Conservation (phyloP, 495 filamentous ascomycete genomes). For the Penicillium bialowiezense region DNA sequence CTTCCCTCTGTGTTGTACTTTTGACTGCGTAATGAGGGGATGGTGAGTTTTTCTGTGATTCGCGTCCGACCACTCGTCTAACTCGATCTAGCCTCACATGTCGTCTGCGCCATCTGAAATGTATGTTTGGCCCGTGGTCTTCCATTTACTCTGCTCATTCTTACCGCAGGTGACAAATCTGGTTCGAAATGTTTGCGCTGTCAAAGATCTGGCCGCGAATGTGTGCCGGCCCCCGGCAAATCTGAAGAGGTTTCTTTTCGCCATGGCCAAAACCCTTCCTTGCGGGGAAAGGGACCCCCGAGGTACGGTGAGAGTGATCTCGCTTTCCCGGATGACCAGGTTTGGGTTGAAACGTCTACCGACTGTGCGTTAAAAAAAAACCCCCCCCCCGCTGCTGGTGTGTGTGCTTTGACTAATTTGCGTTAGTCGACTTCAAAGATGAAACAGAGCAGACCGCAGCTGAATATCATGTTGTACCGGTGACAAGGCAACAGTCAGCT, state of each 20-base stretch:
- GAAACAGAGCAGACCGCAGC: slow-evolving; percentile 42
- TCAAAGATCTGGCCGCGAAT: slow-evolving; percentile 42
- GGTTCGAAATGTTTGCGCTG: slow-evolving; percentile 41
- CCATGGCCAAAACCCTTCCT: slow-evolving; percentile 43
- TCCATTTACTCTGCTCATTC: not conserved
- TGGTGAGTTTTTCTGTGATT: slow-evolving; percentile 29
- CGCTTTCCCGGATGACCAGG: slow-evolving; percentile 38
- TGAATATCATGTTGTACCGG: slow-evolving; percentile 37
- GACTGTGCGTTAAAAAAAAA: slow-evolving; percentile 35
- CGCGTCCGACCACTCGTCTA: slow-evolving; percentile 1
- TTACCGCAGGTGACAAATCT: slow-evolving; percentile 39
- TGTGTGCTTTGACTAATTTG: slow-evolving; percentile 1
- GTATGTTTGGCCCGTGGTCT: slow-evolving; percentile 14
- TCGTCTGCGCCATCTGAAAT: slow-evolving; percentile 48
- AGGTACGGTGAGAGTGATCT: slow-evolving; percentile 45
- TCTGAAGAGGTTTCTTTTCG: slow-evolving; percentile 43
- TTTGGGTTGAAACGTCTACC: slow-evolving; percentile 33
- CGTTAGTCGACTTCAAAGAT: slow-evolving; percentile 39
- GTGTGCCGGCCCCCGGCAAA: slow-evolving; percentile 38
- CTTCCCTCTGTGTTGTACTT: slow-evolving; percentile 16
- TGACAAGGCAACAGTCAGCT: slow-evolving; percentile 14
- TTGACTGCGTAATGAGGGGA: slow-evolving; percentile 44
- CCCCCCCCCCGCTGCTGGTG: no score
- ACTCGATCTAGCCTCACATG: slow-evolving; percentile 37
- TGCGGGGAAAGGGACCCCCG: slow-evolving; percentile 38